phyloP scores from a whole-genome alignment of 148 eudicot species.

The Camellia sinensis region DNA sequence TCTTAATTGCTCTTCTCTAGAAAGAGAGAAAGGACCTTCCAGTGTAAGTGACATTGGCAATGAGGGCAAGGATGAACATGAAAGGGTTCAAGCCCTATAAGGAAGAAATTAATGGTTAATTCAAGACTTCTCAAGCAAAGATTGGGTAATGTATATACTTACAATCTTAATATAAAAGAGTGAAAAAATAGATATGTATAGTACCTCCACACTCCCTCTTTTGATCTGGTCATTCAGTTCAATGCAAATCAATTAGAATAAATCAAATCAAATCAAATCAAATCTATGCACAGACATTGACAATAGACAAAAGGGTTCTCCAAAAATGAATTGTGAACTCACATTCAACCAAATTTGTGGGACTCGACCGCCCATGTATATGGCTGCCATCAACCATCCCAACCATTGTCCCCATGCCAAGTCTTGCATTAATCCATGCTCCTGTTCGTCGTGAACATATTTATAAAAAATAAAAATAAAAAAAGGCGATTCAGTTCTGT shows the following conservation, averaged over 20 bases:
- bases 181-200: too few relatives aligned
- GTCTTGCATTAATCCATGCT: constrained; percentile 18
- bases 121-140: too few relatives aligned
- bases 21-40: constrained; percentile 33
- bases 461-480: too few relatives aligned
- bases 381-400: constrained; percentile 67
- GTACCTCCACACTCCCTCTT: constrained; percentile 58
- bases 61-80: constrained; percentile 56
- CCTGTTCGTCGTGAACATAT: constrained; percentile 17
- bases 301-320: background rate
- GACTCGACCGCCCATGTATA: constrained; percentile 59
- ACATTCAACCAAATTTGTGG: constrained; percentile 57
- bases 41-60: constrained; percentile 49
- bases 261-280: background rate
- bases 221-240: constrained; percentile 35
- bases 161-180: too few relatives aligned
- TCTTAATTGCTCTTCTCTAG: too few relatives aligned
- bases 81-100: constrained; percentile 52
- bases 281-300: background rate
- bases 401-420: constrained; percentile 42
- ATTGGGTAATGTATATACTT: too few relatives aligned
- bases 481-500: too few relatives aligned
- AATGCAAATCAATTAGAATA: background rate
- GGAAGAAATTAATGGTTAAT: background rate
- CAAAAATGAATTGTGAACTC: constrained; percentile 7